Base-by-base conservation (phyloP, 2,329 filamentous ascomycete species). In the Cephalotrichum gorgonifer region DNA sequence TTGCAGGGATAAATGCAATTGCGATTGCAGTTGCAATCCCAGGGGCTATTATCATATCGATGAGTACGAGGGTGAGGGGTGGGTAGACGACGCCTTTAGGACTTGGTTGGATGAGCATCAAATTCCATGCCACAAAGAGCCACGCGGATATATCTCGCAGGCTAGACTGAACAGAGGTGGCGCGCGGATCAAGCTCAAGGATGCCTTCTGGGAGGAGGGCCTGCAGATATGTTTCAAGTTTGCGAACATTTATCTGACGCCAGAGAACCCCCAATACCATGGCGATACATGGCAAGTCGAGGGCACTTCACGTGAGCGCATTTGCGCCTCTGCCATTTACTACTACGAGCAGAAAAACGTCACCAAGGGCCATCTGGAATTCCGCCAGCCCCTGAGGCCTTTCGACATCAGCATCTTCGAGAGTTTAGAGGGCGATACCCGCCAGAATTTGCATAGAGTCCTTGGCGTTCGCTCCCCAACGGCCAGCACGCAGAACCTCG, bases 211-310 rank as follows among this genome's bases (percentile, higher is more conserved):
- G n/a, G n/a, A n/a, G 3, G 50, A 57, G 11, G 62, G 62, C 3
- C 62, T 85, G 0, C 82, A 86, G 52, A 67, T 85, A 38, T 78
- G 85, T 49, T 72, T 82, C 48, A 84, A 84, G 59, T 62, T 86
- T 11, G 71, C 77, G 14, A 79, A 74, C 43, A 77, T 84, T 41
- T 69, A 81, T 25, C 67, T 85, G 1, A 78, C 72, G 0, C 81
- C 81, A 0, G 74, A 77, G 17, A 71, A 77, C 2, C 75, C 79
- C 0, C 57, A 57, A 0, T 84, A 79, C 54, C 60, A 63, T 0
- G 73, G 73, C 15, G 76, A 76, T 1, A 64, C 62, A 1, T 81
- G 76, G 72, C 76, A 80, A 53, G 56, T 77, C 3, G 77, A 80
- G 53, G 75, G 77, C n/a, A 64, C 66, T 51, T 54, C 70, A 8